Base-by-base conservation (phyloP, 768 basidiomycete species). In the Grammothele lineata region DNA sequence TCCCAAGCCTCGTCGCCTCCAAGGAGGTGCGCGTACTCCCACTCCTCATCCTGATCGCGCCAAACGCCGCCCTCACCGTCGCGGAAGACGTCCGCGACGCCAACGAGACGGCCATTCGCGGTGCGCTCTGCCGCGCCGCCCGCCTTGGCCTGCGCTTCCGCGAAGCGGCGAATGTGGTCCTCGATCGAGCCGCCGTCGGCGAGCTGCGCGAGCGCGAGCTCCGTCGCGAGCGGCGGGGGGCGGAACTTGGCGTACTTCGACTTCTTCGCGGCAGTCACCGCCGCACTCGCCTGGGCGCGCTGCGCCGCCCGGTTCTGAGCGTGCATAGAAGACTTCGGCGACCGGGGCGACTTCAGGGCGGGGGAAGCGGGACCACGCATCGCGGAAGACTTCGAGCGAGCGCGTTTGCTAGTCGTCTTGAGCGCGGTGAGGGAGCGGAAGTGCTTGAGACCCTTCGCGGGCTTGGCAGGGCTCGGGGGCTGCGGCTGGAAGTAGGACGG, bases 21-120 rank as follows among this genome's bases (percentile, higher is more conserved):
- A 24, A 88, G 71, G 8, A 88, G 72, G 47, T 78, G 81, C 12
- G 72, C 69, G 52, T 80, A 85, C 57, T 88, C 86, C 72, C 75
- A 71, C 57, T 81, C 77, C 61, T 88, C 86, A 10, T 84, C 83
- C 44, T 74, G 76, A 55, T 88, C 86, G 70, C 76, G 74, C 83
- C 85, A 88, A 12, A 87, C 43, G 0, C 78, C 76, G 19, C 83
- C 84, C 21, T 73, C 69, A 0, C 65, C 80, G 45, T 87, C 84
- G 15, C 80, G 71, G 62, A 77, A 76, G 3, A 83, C 75, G 40
- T 75, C 80, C 1, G 69, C 71, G 11, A 78, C 76, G 9, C 68
- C 62, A 22, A 62, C 61, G 15, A 67, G 48, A 37, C 52, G 50
- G 22, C 57, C 60, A 27, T 60, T 51, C n/a, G 55, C 55, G 23